These are phyloP conservation scores for Tylopilus felleus DNA, from an alignment of 768 basidiomycete species.

Conservation along the genomic window DNA sequence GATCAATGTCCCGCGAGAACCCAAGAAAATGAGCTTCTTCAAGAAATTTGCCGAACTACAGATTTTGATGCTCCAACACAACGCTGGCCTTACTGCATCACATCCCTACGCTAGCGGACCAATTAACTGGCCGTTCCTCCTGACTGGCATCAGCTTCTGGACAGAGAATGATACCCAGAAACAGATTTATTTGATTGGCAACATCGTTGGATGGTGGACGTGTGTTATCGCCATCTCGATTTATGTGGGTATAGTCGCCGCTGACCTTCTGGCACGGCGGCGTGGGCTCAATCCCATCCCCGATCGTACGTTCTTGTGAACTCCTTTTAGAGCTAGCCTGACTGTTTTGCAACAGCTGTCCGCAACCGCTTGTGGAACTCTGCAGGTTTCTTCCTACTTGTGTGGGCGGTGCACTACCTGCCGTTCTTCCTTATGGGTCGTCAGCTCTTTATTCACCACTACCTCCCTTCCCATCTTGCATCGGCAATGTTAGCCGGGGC, in stretches of 20 bases:
- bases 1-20: conserved; percentile 54
- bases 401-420: conserved; percentile 94
- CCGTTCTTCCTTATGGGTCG: conserved; percentile 99
- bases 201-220: conserved; percentile 92
- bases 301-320: conserved; percentile 58
- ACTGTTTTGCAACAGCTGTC: conserved; percentile 51
- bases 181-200: conserved; percentile 97
- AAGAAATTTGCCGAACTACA: conserved; percentile 93
- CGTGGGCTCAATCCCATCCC: conserved; percentile 83
- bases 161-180: conserved; percentile 79
- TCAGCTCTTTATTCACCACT: conserved; percentile 96
- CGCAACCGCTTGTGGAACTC: conserved; percentile 96
- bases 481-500: conserved; percentile 91
- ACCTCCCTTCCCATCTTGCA: conserved; percentile 93
- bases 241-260: conserved; percentile 85
- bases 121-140: conserved; percentile 97
- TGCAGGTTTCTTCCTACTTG: conserved; percentile 89
- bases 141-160: conserved; percentile 98
- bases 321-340: not conserved
- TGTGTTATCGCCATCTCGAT: conserved; percentile 84
- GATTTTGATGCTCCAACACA: conserved; percentile 95
- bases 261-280: conserved; percentile 85
- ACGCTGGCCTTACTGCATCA: conserved; percentile 95
- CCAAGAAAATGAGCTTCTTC: conserved; percentile 88
- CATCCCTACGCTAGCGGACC: conserved; percentile 97